A percentile compares a stretch with the other conserved stretches of the same genome.
Conservation (phyloP, 2,329 filamentous ascomycete species). For the Scedosporium minutisporum region DNA sequence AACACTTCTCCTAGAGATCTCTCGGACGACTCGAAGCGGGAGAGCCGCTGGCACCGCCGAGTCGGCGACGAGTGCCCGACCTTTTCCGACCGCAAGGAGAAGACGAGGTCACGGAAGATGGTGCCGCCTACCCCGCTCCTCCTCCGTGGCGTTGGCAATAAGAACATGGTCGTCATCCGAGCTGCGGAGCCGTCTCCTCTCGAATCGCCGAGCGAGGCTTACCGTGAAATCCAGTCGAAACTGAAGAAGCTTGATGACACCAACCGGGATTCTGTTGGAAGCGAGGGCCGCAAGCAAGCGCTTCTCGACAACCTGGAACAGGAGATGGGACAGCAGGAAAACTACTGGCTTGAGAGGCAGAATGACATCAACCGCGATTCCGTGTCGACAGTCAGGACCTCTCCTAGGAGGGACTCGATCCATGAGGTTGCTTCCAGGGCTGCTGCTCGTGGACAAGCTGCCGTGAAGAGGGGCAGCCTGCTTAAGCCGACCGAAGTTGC, state of each 20-base stretch:
- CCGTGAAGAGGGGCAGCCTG: neutral
- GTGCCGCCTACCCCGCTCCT: constrained; percentile 47
- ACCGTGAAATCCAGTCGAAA: constrained; percentile 41
- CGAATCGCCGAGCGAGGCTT: constrained; percentile 40
- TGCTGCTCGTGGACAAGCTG: neutral
- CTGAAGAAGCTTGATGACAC: constrained; percentile 37
- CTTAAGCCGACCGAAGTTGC: constrained; percentile 9
- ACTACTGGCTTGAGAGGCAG: constrained; percentile 50
- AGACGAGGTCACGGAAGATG: constrained; percentile 37
- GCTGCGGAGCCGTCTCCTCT: constrained; percentile 41
- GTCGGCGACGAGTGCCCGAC: constrained; percentile 49
- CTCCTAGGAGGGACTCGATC: constrained; percentile 20
- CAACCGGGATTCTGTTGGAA: constrained; percentile 24
- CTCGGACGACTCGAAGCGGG: constrained; percentile 12
- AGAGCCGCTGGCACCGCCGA: constrained; percentile 41
- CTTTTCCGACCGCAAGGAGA: constrained; percentile 45
- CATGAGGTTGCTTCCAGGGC: neutral
- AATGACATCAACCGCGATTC: constrained; percentile 41
- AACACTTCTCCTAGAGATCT: constrained; percentile 7
- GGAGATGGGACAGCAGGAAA: constrained; percentile 52
- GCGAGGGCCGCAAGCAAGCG: constrained; percentile 28
- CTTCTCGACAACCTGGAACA: constrained; percentile 50
- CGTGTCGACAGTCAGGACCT: constrained; percentile 33
- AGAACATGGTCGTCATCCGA: constrained; percentile 33
- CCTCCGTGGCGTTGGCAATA: constrained; percentile 29